Base-by-base conservation (phyloP, 2,329 filamentous ascomycete species). In the Colletotrichum nymphaeae region DNA sequence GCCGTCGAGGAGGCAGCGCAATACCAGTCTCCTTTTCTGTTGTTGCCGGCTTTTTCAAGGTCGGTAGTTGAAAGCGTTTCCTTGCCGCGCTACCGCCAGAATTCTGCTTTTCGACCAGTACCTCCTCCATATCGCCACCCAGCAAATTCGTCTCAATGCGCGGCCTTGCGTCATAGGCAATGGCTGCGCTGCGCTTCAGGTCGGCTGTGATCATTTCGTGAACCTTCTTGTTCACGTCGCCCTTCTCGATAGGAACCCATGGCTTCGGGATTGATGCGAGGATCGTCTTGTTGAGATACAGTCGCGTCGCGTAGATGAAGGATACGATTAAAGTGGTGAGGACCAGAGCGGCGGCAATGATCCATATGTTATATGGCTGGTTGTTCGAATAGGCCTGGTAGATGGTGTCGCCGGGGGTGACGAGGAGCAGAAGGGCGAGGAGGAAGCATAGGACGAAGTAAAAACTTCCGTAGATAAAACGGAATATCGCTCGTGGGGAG, bases 191-290 rank as follows among this genome's bases (percentile, higher is more conserved):
- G 77, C 93, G 88, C 74, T 90, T 89, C 67, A 98, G 87, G 30
- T 93, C 90, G 62, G 91, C 90, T 19, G 88, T 88, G 71, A 99
- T 93, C 85, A 97, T 91, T 76, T 91, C 89, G 78, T 94, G 88
- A 52, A 98, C 94, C 68, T 88, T 88, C 76, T 91, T 92, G 57
- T 89, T 90, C 57, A 98, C 90, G 80, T 98, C 95, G 76, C 93
- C 93, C 80, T 94, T 94, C 77, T 97, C 94, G 75, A 98, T 88
- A 0, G 95, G 95, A 19, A 98, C 90, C 89, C 94, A 97, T 67
- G 90, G 86, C 81, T 96, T 97, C 1, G 97, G 97, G 72, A 99
- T 98, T 4, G 91, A 92, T 22, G 92, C 90, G 9, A 98, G 88
- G 9, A 94, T 91, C 58, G 89, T 93, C 75, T 94, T 91, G 79